These are phyloP conservation scores for Naganishia liquefaciens DNA, from an alignment of 1,284 basidiomycete genomes.

Conservation along the genomic window DNA sequence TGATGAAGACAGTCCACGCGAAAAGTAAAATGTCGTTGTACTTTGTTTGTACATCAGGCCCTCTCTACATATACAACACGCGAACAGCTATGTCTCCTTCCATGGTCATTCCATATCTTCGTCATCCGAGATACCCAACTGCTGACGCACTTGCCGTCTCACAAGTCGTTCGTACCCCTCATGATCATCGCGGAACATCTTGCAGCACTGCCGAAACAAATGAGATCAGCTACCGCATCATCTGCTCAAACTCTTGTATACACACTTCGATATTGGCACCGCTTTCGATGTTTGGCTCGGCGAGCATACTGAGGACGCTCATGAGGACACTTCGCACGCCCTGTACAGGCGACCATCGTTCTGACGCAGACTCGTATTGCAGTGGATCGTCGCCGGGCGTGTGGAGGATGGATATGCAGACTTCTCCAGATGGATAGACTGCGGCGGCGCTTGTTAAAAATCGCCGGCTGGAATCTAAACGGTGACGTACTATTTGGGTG, in stretches of 20 bases:
- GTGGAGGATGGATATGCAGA: slow-evolving; percentile 98
- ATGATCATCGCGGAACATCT: slow-evolving; percentile 85
- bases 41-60: neutral
- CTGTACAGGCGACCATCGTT: slow-evolving; percentile 93
- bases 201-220: slow-evolving; percentile 66
- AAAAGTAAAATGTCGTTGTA: neutral
- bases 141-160: slow-evolving; percentile 54
- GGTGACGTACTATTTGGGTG: slow-evolving; percentile 86
- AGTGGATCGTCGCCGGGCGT: slow-evolving; percentile 86
- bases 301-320: slow-evolving; percentile 97
- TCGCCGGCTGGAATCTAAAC: neutral
- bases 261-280: slow-evolving; percentile 87
- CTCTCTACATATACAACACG: slow-evolving; percentile 14
- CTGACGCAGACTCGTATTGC: slow-evolving; percentile 80
- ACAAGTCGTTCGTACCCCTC: slow-evolving; percentile 59
- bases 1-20: too few species aligned
- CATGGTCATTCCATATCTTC: slow-evolving; percentile 15
- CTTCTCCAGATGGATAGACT: slow-evolving; percentile 87
- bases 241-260: neutral
- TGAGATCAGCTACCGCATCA: slow-evolving; percentile 14
- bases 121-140: slow-evolving; percentile 53
- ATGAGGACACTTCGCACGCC: slow-evolving; percentile 90
- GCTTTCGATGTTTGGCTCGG: slow-evolving; percentile 99
- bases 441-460: slow-evolving; percentile 57
- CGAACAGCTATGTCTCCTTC: too few species aligned